Percentiles rank a stretch among this genome's conserved stretches.
phyloP scores from a whole-genome alignment of 352 stramenopile genomes.

The Phytophthora boehmeriae region DNA sequence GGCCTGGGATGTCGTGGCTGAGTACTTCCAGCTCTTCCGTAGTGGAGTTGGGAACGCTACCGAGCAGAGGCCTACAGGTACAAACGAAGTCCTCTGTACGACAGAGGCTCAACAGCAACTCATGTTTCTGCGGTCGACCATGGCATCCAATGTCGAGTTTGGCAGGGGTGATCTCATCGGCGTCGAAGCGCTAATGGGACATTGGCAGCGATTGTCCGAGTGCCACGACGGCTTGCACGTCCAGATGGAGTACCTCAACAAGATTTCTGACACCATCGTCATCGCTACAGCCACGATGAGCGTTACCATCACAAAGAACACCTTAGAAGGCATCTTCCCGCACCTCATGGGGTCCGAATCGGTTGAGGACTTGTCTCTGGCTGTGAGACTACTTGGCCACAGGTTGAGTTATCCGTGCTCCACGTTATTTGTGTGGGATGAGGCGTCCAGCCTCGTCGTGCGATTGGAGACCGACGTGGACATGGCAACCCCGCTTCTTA shows the following conservation, averaged over 20 bases:
- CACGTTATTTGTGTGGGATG: slow-evolving; percentile 42
- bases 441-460: slow-evolving; percentile 39
- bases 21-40: slow-evolving; percentile 43
- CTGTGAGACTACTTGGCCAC: slow-evolving; percentile 26
- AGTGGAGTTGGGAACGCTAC: slow-evolving; percentile 26
- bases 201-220: slow-evolving; percentile 45
- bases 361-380: slow-evolving; percentile 28
- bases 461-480: slow-evolving; percentile 36
- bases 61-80: slow-evolving; percentile 11
- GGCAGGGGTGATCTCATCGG: slow-evolving; percentile 27
- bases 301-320: slow-evolving; percentile 38
- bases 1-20: slow-evolving; percentile 35
- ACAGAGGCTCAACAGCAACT: slow-evolving; percentile 41
- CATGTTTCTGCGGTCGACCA: slow-evolving; percentile 44
- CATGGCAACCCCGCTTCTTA: slow-evolving; percentile 28
- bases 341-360: slow-evolving; percentile 41
- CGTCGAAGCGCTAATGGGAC: slow-evolving; percentile 30
- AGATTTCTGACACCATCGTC: slow-evolving; percentile 37
- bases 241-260: slow-evolving; percentile 38
- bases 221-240: slow-evolving; percentile 46
- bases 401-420: slow-evolving; percentile 38
- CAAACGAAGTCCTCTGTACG: slow-evolving; percentile 14
- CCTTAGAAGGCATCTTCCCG: slow-evolving; percentile 41
- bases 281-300: slow-evolving; percentile 24
- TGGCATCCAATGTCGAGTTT: slow-evolving; percentile 42